Conservation (phyloP, 805 yeast genomes). For the Hanseniaspora valbyensis region DNA sequence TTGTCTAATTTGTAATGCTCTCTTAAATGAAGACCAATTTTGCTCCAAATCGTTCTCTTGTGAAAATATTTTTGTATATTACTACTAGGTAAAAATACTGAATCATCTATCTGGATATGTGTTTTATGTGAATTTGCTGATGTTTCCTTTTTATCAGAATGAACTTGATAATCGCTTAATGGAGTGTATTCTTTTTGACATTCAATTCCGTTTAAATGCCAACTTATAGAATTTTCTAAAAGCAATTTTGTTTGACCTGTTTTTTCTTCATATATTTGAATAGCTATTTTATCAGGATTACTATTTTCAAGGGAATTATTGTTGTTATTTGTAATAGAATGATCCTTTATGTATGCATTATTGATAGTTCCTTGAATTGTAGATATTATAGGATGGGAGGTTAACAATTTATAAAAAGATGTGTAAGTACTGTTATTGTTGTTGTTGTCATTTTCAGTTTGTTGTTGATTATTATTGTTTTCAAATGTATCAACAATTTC, state of each 20-base stretch:
- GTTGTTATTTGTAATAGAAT: neutral
- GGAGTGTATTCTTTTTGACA: neutral
- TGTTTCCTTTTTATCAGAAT: no score
- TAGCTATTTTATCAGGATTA: neutral
- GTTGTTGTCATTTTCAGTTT: no score
- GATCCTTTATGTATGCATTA: neutral
- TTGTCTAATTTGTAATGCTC: constrained; percentile 31
- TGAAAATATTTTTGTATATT: constrained; percentile 26
- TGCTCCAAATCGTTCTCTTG: constrained; percentile 28
- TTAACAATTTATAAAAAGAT: neutral
- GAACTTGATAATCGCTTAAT: constrained; percentile 6
- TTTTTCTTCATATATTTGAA: neutral
- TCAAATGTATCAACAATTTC: neutral
- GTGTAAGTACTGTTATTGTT: no score
- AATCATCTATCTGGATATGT: no score
- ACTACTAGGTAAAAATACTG: constrained; percentile 26
- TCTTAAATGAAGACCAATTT: constrained; percentile 29
- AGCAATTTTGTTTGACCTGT: neutral
- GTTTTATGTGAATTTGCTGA: no score
- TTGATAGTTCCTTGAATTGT: constrained; percentile 6
- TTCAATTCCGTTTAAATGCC: neutral
- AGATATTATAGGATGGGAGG: neutral
- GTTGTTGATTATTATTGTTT: neutral
- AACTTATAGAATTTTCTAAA: neutral
- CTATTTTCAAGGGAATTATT: neutral